Evolutionary conservation across 2,329 filamentous ascomycete genomes (phyloP), one percentile per base, ranked within the genome.

Genomic region (Pyricularia sp.): DNA sequence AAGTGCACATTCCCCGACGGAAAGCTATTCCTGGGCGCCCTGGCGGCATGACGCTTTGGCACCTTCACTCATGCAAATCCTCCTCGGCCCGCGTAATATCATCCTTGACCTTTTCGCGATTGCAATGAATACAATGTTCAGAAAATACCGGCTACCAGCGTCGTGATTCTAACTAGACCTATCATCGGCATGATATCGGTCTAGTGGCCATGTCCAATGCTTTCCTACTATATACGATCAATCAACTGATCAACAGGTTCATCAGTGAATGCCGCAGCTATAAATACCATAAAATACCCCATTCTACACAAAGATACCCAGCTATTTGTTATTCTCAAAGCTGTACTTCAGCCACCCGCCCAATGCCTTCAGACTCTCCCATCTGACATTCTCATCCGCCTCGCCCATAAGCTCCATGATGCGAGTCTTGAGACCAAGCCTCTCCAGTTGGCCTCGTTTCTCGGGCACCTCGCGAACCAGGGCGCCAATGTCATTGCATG

Each of bases 331-430:
- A 30, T 73, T 78, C 71, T 88, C 86, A 73, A 88, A 88, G 78
- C 85, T 88, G 74, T 88, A 88, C 82, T 88, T 87, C 75, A 88
- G 78, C 86, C 86, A 88, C 23, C 85, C 84, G 25, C 86, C 86
- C 59, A 97, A 88, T 20, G 94, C 93, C 75, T 91, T 88, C 81
- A 97, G 81, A 79, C 92, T 95, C 83, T 97, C 94, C 93, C 93
- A 97, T 76, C 94, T 85, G 65, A 97, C 92, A 70, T 88, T 90
- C 82, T 97, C 93, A 75, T 97, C 93, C 70, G 88, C 85, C 76
- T 96, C 92, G 75, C 88, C 89, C 94, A 97, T 97, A 75, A 97
- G 83, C 81, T 93, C 92, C 93, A 97, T 97, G 70, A 97, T 90
- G 73, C 92, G 86, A 23, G 87, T 87, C 86, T 97, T 97, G 71